Evolutionary conservation across 768 basidiomycete species (phyloP).

Genomic region (Podaxis carcinomalis): DNA sequence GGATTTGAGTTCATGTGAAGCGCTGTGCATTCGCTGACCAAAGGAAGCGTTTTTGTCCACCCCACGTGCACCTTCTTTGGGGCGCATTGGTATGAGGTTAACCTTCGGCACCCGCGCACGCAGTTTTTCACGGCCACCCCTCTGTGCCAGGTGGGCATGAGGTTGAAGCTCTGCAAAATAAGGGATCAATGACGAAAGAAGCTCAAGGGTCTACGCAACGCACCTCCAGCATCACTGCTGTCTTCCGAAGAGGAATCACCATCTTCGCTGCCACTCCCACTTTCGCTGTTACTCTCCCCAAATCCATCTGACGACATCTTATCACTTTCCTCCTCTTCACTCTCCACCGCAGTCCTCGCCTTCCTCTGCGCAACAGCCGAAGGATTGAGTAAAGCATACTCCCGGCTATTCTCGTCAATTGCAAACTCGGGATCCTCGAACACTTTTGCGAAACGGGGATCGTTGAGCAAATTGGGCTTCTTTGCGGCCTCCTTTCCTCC

Average conservation of each 20-base stretch:
- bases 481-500: slow-evolving; percentile 29
- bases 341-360: slow-evolving; percentile 71
- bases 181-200: slow-evolving; percentile 16
- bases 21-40: slow-evolving; percentile 57
- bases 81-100: slow-evolving; percentile 63
- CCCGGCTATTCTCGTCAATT: slow-evolving; percentile 84
- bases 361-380: slow-evolving; percentile 63
- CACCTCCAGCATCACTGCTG: slow-evolving; percentile 59
- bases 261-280: slow-evolving; percentile 25
- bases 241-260: slow-evolving; percentile 26
- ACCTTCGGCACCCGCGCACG: slow-evolving; percentile 39
- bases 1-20: slow-evolving; percentile 11
- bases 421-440: slow-evolving; percentile 91
- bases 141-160: slow-evolving; percentile 44
- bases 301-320: slow-evolving; percentile 57
- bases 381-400: slow-evolving; percentile 92
- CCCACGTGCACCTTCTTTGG: slow-evolving; percentile 26
- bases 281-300: slow-evolving; percentile 38
- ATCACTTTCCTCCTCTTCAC: slow-evolving; percentile 87
- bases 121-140: slow-evolving; percentile 35
- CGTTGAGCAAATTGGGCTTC: slow-evolving; percentile 59
- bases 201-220: slow-evolving; percentile 15
- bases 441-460: slow-evolving; percentile 85
- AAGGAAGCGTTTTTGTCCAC: slow-evolving; percentile 57
- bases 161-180: slow-evolving; percentile 47